Evolutionary conservation across 495 filamentous ascomycete species (phyloP).

Genomic region (Penicillium tannophilum): DNA sequence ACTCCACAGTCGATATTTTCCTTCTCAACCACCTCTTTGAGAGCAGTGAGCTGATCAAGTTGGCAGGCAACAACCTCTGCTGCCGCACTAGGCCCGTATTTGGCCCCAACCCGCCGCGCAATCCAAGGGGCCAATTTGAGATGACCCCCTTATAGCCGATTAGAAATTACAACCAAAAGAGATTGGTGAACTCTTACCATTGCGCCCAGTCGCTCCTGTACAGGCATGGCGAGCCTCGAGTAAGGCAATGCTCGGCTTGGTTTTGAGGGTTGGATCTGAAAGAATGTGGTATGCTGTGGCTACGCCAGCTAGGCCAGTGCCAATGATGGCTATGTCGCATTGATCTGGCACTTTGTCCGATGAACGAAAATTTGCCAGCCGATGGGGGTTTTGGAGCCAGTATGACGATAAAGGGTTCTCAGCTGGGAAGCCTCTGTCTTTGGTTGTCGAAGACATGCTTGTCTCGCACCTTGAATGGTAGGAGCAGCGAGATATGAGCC

Average conservation of each 20-base stretch:
- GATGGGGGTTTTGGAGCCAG: slow-evolving; percentile 1
- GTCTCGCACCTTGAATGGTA: neutral
- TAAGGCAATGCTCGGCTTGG: neutral
- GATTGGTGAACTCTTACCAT: neutral
- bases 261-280: neutral
- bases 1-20: slow-evolving; percentile 7
- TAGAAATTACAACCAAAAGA: neutral
- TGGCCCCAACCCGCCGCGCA: neutral
- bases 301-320: slow-evolving; percentile 8
- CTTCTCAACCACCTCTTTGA: neutral
- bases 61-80: neutral
- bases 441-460: neutral
- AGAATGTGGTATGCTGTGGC: slow-evolving; percentile 7
- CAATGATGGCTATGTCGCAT: slow-evolving; percentile 11
- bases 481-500: neutral
- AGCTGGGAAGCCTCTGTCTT: neutral
- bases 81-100: neutral
- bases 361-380: neutral
- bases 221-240: slow-evolving; percentile 4
- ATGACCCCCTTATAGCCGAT: slow-evolving; percentile 4
- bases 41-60: neutral
- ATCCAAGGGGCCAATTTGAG: neutral
- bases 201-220: slow-evolving; percentile 3
- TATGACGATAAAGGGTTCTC: neutral
- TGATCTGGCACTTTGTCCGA: slow-evolving; percentile 1